Base-by-base conservation (phyloP, 371 early-diverging fungal genomes). In the Umbelopsis sp. region DNA sequence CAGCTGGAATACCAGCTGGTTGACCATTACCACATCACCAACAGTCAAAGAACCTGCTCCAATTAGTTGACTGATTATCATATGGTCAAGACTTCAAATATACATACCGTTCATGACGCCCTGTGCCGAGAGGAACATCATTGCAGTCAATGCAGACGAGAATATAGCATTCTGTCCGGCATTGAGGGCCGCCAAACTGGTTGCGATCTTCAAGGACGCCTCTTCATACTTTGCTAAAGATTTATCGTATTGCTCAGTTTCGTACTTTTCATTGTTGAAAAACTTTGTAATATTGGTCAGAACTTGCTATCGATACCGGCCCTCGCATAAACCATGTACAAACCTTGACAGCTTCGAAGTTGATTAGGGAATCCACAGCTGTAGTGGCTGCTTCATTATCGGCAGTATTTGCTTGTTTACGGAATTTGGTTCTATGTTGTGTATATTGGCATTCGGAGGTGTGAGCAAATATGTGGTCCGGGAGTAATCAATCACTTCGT, bases 1-100 rank as follows among this genome's bases (percentile, higher is more conserved):
- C 5, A 96, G 82, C 72, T 96, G 96, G 74, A 98, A 97, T 22
- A 98, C 93, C 24, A 97, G 89, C 24, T 96, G 96, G 70, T 97
- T 97, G 67, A 98, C 89, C 96, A 98, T 93, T 24, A 98, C 99
- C 2, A 98, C 86, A 77, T 98, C 99, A 50, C 99, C 99, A 14
- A 98, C 92, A 1, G 95, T 97, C 88, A 97, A 85, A 1, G 89
- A 82, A 50, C 86, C 87, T 75, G 38, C 14, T 25, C 22, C 12
- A 38, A 48, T 1, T 35, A 63, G 29, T 35, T 11, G 46, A 53
- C 29, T 9, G 22, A 8, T 29, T 9, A 4, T 16, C 0, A n/a
- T 10, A 48, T 8, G 29, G 29, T n/a, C 6, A 16, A n/a, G 1
- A 20, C 14, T 1, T 35, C 9, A 14, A 32, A 3, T 25, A 22